These are phyloP conservation scores for Whalleya microplaca DNA, from an alignment of 2,329 filamentous ascomycete genomes.

Conservation along the genomic window DNA sequence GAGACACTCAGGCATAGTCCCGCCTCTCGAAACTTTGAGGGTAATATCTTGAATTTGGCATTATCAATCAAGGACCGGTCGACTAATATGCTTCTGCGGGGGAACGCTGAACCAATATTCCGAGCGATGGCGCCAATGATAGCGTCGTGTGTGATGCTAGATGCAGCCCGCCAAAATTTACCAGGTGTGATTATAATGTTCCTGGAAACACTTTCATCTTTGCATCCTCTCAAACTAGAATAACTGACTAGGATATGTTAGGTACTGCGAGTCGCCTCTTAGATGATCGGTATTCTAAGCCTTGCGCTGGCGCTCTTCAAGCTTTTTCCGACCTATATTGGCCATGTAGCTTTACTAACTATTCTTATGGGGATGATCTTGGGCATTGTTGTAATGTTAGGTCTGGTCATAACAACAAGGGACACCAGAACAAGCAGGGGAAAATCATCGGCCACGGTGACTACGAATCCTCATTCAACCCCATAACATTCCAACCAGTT, in stretches of 20 bases:
- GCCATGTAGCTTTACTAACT: slow-evolving; percentile 35
- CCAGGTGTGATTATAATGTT: slow-evolving; percentile 24
- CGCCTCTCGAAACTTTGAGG: slow-evolving; percentile 37
- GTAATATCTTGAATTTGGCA: slow-evolving; percentile 37
- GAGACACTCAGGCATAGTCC: slow-evolving; percentile 40
- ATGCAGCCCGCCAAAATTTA: slow-evolving; percentile 38
- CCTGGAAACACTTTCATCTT: not conserved
- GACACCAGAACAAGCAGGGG: slow-evolving; percentile 39
- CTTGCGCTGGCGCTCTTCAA: slow-evolving; percentile 36
- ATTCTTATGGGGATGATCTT: slow-evolving; percentile 28
- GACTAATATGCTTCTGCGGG: slow-evolving; percentile 15
- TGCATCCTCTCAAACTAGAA: not conserved
- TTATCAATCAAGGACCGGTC: slow-evolving; percentile 33
- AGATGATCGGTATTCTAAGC: slow-evolving; percentile 36
- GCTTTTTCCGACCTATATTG: slow-evolving; percentile 38
- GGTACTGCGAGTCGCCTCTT: slow-evolving; percentile 37
- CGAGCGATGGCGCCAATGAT: slow-evolving; percentile 38
- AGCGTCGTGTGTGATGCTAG: slow-evolving; percentile 39
- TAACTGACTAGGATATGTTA: slow-evolving; percentile 8
- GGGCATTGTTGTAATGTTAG: slow-evolving; percentile 38
- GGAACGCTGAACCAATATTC: slow-evolving; percentile 36
- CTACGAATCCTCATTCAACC: slow-evolving; percentile 36
- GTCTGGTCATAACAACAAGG: slow-evolving; percentile 39
- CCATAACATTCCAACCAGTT: slow-evolving; percentile 26
- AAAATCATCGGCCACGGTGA: slow-evolving; percentile 40